Evolutionary conservation across 306 rosid species (phyloP).

Genomic region (Inga oerstediana): DNA sequence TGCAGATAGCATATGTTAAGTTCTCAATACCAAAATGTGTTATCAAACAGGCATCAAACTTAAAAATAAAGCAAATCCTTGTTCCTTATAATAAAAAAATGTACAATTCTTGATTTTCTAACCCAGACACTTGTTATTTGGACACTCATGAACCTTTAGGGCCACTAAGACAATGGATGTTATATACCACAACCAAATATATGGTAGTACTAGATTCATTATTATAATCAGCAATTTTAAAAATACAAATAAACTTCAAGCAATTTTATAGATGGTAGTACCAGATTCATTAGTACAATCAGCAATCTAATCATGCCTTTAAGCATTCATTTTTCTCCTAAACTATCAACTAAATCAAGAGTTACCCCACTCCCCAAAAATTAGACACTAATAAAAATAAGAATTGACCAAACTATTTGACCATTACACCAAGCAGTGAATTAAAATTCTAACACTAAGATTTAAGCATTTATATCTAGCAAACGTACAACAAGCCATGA

Average conservation of each 20-base stretch:
- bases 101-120: neutral
- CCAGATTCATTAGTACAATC: too few species aligned
- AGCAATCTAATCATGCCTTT: neutral
- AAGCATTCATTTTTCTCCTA: constrained; percentile 2
- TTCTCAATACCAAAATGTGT: constrained; percentile 20
- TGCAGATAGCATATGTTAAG: neutral
- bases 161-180: too few species aligned
- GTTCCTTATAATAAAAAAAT: too few species aligned
- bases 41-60: constrained; percentile 26
- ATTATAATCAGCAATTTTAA: constrained; percentile 2
- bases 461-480: too few species aligned
- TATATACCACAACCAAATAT: too few species aligned
- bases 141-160: neutral
- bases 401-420: neutral
- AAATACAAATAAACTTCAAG: constrained; percentile 8
- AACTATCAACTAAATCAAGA: constrained; percentile 10
- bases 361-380: neutral
- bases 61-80: neutral
- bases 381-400: neutral
- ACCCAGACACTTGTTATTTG: neutral
- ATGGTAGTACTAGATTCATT: neutral
- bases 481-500: too few species aligned
- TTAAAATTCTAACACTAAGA: neutral
- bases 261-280: neutral
- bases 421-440: neutral